These are phyloP conservation scores for Ilyonectria destructans DNA, from an alignment of 2,329 filamentous ascomycete species.

Conservation along the genomic window DNA sequence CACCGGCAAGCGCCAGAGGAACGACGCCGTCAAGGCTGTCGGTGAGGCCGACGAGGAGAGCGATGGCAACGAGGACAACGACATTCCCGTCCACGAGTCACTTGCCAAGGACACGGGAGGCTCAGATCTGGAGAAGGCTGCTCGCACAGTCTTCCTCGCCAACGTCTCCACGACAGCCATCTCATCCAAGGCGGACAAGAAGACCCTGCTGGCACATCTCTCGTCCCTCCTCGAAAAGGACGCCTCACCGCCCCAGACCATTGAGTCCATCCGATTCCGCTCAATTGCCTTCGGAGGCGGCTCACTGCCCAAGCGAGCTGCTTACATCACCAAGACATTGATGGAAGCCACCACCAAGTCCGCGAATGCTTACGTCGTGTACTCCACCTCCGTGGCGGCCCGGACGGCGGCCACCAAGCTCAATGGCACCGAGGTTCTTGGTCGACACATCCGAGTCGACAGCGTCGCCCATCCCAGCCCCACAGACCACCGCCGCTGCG, in stretches of 20 bases:
- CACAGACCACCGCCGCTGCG: constrained; percentile 88
- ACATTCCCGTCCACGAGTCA: constrained; percentile 71
- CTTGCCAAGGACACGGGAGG: constrained; percentile 68
- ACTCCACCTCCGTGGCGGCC: constrained; percentile 82
- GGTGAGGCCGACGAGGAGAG: constrained; percentile 60
- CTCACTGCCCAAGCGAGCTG: constrained; percentile 91
- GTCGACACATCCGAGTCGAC: constrained; percentile 92
- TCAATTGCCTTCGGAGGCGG: constrained; percentile 88
- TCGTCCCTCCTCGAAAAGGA: constrained; percentile 78
- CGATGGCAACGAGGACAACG: constrained; percentile 61
- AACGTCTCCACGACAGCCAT: constrained; percentile 91
- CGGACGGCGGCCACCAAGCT: constrained; percentile 82
- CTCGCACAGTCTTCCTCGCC: constrained; percentile 91
- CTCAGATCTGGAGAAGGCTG: constrained; percentile 85
- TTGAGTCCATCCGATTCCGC: constrained; percentile 95
- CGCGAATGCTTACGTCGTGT: constrained; percentile 95
- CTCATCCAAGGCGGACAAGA: constrained; percentile 85
- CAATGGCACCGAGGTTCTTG: constrained; percentile 88
- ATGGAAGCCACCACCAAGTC: constrained; percentile 94
- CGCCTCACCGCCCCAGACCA: constrained; percentile 74
- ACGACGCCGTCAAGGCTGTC: constrained; percentile 49
- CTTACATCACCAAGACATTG: constrained; percentile 90
- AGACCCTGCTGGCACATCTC: constrained; percentile 83
- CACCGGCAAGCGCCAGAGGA: constrained; percentile 70
- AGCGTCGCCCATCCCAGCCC: constrained; percentile 89